Conservation (phyloP, 208 protist genomes). For the Angomonas deanei region DNA sequence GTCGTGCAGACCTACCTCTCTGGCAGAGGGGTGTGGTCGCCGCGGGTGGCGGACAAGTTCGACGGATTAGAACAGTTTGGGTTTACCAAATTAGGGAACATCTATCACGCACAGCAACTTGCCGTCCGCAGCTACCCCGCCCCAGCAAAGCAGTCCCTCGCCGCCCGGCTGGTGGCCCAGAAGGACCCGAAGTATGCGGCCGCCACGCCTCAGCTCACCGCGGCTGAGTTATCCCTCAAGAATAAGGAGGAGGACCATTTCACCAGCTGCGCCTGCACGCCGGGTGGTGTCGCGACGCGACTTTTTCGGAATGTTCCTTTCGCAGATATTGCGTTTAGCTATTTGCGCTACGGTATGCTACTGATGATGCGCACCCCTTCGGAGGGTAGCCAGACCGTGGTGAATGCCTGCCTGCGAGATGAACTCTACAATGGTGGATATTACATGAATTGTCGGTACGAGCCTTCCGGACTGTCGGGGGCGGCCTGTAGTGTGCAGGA, state of each 20-base stretch:
- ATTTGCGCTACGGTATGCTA: conserved; percentile 49
- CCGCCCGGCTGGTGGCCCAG: conserved; percentile 5
- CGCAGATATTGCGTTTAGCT: conserved; percentile 30
- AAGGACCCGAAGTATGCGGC: conserved; percentile 15
- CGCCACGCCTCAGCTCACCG: conserved; percentile 3
- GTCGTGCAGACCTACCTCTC: conserved; percentile 56
- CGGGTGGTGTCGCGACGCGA: conserved; percentile 69
- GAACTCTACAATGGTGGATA: conserved; percentile 78
- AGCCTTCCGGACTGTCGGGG: conserved; percentile 54
- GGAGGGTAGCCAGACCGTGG: conserved; percentile 75
- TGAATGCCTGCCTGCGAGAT: conserved; percentile 74
- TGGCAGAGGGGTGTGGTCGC: conserved; percentile 65
- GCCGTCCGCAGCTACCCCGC: conserved; percentile 52
- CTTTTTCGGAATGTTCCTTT: conserved; percentile 66
- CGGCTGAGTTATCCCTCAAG: conserved; percentile 9
- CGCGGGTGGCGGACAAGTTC: conserved; percentile 50
- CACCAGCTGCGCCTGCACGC: conserved; percentile 62
- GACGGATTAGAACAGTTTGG: conserved; percentile 81
- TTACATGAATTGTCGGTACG: conserved; percentile 69
- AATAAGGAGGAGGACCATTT: conserved; percentile 31
- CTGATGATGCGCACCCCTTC: conserved; percentile 65
- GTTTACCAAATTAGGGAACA: conserved; percentile 82
- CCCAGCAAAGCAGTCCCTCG: conserved; percentile 2
- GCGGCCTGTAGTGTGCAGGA: conserved; percentile 54
- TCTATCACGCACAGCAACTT: conserved; percentile 76